Conservation (phyloP, 2,329 filamentous ascomycete genomes). For the Pseudonectria buxi region DNA sequence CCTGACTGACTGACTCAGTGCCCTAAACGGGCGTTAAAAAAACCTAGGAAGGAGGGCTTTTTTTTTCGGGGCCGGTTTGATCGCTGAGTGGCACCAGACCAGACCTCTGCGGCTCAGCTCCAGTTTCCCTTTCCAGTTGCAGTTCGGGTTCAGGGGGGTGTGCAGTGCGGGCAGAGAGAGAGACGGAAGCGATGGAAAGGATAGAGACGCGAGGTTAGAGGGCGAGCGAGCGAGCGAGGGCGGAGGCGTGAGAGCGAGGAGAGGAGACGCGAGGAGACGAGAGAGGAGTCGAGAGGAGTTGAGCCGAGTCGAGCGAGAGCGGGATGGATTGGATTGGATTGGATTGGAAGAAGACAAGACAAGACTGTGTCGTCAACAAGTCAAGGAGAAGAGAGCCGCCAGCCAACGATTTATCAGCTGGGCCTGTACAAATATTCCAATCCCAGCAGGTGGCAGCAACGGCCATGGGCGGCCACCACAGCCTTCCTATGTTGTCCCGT, state of each 20-base stretch:
- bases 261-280: constrained; percentile 8
- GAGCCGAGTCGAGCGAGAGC: too few species aligned
- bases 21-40: constrained; percentile 28
- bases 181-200: constrained; percentile 1
- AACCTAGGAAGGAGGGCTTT: constrained; percentile 10
- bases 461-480: too few species aligned
- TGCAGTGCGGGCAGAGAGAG: constrained; percentile 7
- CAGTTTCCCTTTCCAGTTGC: too few species aligned
- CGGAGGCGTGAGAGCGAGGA: not conserved
- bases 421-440: constrained; percentile 13
- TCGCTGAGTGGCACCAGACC: constrained; percentile 16
- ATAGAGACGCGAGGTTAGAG: too few species aligned
- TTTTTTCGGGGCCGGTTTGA: constrained; percentile 18
- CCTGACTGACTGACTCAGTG: constrained; percentile 19
- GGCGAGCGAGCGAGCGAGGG: too few species aligned
- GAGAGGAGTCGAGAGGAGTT: not conserved
- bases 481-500: too few species aligned
- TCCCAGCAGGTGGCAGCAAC: not conserved
- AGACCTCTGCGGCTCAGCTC: constrained; percentile 11
- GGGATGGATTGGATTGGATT: too few species aligned
- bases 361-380: not conserved
- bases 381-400: constrained; percentile 3
- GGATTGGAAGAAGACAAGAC: constrained; percentile 3
- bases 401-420: constrained; percentile 25
- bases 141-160: not conserved